A percentile compares a stretch with the other conserved stretches of the same genome.
Conservation (phyloP, 2,329 filamentous ascomycete species). For the Aspergillus quadricinctus region DNA sequence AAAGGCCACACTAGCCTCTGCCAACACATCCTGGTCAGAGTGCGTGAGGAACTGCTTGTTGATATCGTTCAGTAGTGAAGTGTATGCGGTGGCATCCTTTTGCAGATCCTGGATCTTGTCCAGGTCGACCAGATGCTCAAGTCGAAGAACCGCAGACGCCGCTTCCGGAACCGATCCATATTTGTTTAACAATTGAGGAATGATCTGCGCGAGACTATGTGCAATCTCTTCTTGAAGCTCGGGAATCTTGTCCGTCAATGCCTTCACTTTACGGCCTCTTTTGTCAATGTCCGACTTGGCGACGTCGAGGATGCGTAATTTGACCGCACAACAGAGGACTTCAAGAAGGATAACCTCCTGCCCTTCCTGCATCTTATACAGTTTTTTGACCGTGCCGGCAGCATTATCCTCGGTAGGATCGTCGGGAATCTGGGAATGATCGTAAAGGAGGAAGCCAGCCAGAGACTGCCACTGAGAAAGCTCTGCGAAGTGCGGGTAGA, state of each 20-base stretch:
- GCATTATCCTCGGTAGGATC: conserved; percentile 53
- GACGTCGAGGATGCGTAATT: conserved; percentile 63
- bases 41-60: conserved; percentile 93
- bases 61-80: conserved; percentile 80
- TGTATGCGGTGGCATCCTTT: conserved; percentile 77
- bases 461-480: conserved; percentile 83
- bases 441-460: conserved; percentile 85
- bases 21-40: conserved; percentile 76
- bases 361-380: conserved; percentile 66
- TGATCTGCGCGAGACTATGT: conserved; percentile 69
- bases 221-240: conserved; percentile 76
- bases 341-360: conserved; percentile 87
- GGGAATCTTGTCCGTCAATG: conserved; percentile 56
- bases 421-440: conserved; percentile 67
- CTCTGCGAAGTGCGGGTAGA: conserved; percentile 78
- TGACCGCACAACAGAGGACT: conserved; percentile 77
- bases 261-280: conserved; percentile 54
- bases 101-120: conserved; percentile 84
- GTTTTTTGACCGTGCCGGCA: conserved; percentile 62
- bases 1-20: conserved; percentile 76
- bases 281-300: conserved; percentile 58
- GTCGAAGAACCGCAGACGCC: conserved; percentile 75
- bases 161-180: conserved; percentile 87
- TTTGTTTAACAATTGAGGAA: conserved; percentile 84
- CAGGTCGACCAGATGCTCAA: conserved; percentile 82